Conservation (phyloP, 2,329 filamentous ascomycete genomes). For the Cryphonectria radicalis region DNA sequence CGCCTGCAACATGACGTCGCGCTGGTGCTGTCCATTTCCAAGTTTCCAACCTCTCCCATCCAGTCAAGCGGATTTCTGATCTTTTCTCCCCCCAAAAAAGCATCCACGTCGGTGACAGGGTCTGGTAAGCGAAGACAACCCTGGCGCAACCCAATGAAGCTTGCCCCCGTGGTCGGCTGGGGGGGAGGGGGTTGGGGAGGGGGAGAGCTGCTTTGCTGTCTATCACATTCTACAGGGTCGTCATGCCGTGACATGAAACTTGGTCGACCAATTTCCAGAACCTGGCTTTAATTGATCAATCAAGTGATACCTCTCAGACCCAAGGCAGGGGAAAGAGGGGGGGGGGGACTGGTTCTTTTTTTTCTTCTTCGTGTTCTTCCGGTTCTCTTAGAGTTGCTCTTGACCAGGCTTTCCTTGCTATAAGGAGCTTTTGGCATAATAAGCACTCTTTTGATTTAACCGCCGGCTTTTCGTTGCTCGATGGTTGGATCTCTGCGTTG, state of each 20-base stretch:
- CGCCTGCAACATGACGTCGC: slow-evolving; percentile 4
- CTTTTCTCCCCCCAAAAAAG: no score
- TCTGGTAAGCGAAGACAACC: neutral
- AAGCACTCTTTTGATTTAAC: neutral
- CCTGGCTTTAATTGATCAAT: neutral
- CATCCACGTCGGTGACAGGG: neutral
- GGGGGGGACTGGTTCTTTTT: no score
- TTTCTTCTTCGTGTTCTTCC: no score
- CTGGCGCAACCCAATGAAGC: neutral
- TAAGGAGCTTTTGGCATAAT: neutral
- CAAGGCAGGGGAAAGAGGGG: no score
- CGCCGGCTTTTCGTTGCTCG: neutral
- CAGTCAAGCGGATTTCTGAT: neutral
- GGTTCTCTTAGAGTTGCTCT: no score
- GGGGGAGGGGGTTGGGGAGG: neutral
- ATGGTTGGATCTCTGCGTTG: no score
- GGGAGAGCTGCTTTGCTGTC: neutral
- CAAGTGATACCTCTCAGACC: neutral
- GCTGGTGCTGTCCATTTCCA: neutral
- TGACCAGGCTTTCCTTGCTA: neutral
- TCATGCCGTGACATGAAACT: neutral
- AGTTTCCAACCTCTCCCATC: neutral
- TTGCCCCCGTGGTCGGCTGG: neutral
- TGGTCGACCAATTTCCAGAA: neutral
- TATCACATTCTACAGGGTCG: neutral